Evolutionary conservation across 1,284 basidiomycete genomes (phyloP), one percentile per base, ranked within the genome.

Genomic region (Boletus sp.): DNA sequence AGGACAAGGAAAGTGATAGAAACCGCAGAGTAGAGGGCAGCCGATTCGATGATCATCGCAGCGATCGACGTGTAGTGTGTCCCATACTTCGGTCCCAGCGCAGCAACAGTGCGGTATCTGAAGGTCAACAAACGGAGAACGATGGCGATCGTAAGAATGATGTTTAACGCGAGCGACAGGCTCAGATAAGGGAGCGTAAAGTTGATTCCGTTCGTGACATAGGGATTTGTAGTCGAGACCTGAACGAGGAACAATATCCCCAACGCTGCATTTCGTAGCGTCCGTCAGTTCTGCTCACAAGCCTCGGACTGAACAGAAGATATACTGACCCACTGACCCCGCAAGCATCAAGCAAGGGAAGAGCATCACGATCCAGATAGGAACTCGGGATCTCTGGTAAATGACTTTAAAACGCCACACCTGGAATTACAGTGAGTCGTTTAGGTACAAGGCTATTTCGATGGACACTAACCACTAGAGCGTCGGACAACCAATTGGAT

Each of bases 401-500:
- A 66, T 53, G 10, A 66, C 54, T 33, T 58, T 62, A 19, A 49
- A 57, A 2, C 66, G 62, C 58, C 64, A 69, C 2, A 69, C 50
- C 67, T 68, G 25, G 9, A 2, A 0, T n/a, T 2, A 4, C 23
- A 8, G 22, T 48, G 14, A 50, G 34, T 16, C 17, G 1, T 12
- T 1, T 29, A 32, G 20, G 7, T 14, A 10, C 9, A 8, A 1
- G 8, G n/a, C n/a, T 14, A 4, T 23, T 16, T 14, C 0, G 12
- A 16, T 16, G 8, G 1, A 16, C 14, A 50, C 58, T 50, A 23
- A 68, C 67, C 51, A 67, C 25, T 4, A 69, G 34, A 2, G 46
- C 57, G 13, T 68, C 67, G 4, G 53, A 57, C 12, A 64, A 40
- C 53, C 55, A 58, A 34, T 56, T 59, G 0, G 57, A 46, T 8